Percentiles rank a stretch among this genome's conserved stretches.
Conservation (phyloP, 331 rosid genomes). For the Dryas integrifolia region DNA sequence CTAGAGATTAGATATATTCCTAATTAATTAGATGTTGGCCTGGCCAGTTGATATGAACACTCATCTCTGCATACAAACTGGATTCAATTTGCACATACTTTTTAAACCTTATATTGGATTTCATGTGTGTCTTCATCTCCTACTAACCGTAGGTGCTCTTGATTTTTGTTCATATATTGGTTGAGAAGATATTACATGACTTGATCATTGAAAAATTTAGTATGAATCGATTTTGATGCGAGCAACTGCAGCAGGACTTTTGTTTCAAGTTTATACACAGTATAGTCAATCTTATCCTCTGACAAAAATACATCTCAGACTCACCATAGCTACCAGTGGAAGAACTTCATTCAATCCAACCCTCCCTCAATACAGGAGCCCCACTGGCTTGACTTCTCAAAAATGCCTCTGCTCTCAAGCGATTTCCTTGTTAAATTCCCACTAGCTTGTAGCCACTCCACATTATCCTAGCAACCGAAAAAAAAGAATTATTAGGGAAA, state of each 20-base stretch:
- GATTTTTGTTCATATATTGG: neutral
- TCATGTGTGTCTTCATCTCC: neutral
- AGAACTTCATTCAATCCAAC: slow-evolving; percentile 10
- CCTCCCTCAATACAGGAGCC: slow-evolving; percentile 19
- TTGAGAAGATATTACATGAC: neutral
- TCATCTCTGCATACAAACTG: no score
- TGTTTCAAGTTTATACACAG: neutral
- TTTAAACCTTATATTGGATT: neutral
- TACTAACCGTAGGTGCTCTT: no score
- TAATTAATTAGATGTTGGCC: neutral
- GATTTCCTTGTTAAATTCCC: slow-evolving; percentile 38
- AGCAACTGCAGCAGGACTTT: neutral
- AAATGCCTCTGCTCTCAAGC: slow-evolving; percentile 25
- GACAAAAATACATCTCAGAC: neutral
- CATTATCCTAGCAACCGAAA: neutral
- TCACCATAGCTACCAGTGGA: slow-evolving; percentile 7
- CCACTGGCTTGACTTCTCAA: slow-evolving; percentile 33
- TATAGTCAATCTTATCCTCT: neutral
- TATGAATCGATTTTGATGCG: neutral
- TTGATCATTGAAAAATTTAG: neutral
- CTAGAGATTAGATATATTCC: slow-evolving; percentile 17
- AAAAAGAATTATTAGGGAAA: neutral
- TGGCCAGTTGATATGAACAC: neutral
- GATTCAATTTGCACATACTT: slow-evolving; percentile 11
- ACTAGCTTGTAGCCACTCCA: slow-evolving; percentile 19